These are phyloP conservation scores for Chalaropsis ovoidea DNA, from an alignment of 2,329 filamentous ascomycete genomes.

Conservation along the genomic window DNA sequence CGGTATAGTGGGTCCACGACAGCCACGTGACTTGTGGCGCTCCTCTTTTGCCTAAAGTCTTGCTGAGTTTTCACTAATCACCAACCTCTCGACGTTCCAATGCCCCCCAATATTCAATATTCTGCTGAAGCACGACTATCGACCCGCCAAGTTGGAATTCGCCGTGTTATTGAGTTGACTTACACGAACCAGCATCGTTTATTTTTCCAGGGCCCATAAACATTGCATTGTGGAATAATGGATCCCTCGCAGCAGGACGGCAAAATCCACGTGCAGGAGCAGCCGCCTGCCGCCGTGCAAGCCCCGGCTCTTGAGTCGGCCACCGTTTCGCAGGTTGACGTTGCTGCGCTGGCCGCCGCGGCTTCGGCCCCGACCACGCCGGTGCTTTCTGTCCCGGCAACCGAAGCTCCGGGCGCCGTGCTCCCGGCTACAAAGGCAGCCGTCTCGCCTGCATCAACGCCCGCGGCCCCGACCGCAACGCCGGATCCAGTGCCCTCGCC, in stretches of 20 bases:
- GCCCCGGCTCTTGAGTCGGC: neutral
- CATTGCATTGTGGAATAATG: neutral
- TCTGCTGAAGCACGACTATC: conserved; percentile 12
- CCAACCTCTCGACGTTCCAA: conserved; percentile 24
- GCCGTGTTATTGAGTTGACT: neutral
- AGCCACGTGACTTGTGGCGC: conserved; percentile 3
- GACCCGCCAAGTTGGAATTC: neutral
- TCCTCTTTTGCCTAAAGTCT: conserved; percentile 9
- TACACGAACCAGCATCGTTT: neutral
- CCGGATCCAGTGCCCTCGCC: neutral
- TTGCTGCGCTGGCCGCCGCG: conserved; percentile 2
- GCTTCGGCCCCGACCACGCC: conserved; percentile 1
- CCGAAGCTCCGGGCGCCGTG: neutral
- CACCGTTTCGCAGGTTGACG: neutral
- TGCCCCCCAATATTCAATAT: conserved; percentile 21
- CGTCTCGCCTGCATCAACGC: neutral
- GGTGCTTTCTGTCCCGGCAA: conserved; percentile 10
- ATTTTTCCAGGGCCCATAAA: conserved; percentile 5
- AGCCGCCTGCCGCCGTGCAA: neutral
- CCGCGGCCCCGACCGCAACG: neutral
- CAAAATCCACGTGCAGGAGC: conserved; percentile 11
- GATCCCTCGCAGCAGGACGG: neutral
- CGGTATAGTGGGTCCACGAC: neutral
- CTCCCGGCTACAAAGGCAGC: neutral
- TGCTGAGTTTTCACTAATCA: conserved; percentile 22